Conservation (phyloP, 2,329 filamentous ascomycete genomes). For the Paecilomyces sp. region DNA sequence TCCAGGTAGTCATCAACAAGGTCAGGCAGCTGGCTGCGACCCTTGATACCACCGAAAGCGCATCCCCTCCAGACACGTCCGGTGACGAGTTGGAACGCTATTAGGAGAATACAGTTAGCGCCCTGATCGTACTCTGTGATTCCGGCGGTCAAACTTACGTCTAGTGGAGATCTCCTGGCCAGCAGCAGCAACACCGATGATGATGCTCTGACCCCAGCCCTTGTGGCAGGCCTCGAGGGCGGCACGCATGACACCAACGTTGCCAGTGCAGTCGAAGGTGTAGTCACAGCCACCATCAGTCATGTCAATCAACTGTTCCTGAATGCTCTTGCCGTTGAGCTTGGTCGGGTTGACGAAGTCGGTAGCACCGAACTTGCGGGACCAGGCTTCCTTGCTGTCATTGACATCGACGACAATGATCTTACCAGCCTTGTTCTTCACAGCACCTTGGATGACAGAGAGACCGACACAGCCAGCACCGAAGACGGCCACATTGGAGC, state of each 20-base stretch:
- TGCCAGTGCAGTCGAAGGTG: constrained; percentile 98
- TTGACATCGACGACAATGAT: constrained; percentile 71
- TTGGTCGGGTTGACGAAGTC: constrained; percentile 93
- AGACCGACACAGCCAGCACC: constrained; percentile 94
- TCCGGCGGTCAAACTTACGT: constrained; percentile 55
- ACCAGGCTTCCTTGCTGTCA: constrained; percentile 83
- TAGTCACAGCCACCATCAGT: constrained; percentile 98
- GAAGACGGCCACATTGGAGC: constrained; percentile 84
- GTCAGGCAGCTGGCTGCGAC: constrained; percentile 79
- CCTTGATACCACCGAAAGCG: constrained; percentile 97
- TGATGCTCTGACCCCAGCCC: constrained; percentile 96
- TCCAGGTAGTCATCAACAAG: constrained; percentile 85
- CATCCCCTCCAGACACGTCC: constrained; percentile 97
- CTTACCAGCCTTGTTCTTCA: constrained; percentile 65
- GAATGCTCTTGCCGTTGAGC: constrained; percentile 67
- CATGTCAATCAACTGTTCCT: constrained; percentile 92
- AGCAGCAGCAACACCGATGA: constrained; percentile 94
- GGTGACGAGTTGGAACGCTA: constrained; percentile 97
- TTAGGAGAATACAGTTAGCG: constrained; percentile 3
- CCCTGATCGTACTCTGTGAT: not conserved
- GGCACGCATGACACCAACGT: constrained; percentile 90
- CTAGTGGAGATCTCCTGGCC: constrained; percentile 92
- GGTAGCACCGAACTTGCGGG: constrained; percentile 89
- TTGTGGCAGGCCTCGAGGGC: constrained; percentile 98
- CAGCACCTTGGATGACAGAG: constrained; percentile 88